Evolutionary conservation across 75 land plant species (phyloP).

Genomic region (Chamaecyparis obtusa): DNA sequence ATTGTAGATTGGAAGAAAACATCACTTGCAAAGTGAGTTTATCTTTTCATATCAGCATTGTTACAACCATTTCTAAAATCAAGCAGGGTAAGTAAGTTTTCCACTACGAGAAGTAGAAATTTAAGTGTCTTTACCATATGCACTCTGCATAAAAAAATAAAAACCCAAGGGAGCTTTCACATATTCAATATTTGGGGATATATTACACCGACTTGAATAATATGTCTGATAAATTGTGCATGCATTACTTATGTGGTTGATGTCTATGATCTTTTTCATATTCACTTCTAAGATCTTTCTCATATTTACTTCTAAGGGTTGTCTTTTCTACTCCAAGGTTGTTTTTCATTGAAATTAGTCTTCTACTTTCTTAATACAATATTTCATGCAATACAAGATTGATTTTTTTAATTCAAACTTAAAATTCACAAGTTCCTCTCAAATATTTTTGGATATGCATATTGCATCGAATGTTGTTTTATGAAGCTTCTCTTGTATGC

Average conservation of each 20-base stretch:
- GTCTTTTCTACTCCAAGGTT: not conserved
- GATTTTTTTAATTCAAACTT: not conserved
- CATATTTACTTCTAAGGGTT: not conserved
- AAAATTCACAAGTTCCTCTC: not conserved
- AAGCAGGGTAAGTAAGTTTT: constrained; percentile 60
- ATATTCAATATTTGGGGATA: not conserved
- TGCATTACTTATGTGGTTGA: not conserved
- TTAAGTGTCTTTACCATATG: not conserved
- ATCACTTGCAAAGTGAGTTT: constrained; percentile 62
- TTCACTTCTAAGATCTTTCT: no score
- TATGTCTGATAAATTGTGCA: not conserved
- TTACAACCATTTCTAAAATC: constrained; percentile 84
- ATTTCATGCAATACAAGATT: not conserved
- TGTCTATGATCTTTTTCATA: not conserved
- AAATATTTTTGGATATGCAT: not conserved
- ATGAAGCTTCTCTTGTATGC: not conserved
- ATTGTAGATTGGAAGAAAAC: constrained; percentile 70
- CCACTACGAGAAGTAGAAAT: not conserved
- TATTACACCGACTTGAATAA: not conserved
- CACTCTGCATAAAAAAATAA: constrained; percentile 3
- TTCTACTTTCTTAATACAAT: not conserved
- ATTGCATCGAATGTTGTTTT: not conserved
- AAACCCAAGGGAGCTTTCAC: not conserved
- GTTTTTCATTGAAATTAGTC: not conserved
- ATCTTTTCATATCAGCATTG: constrained; percentile 66